phyloP scores from a whole-genome alignment of 1,139 yeast species.

The Yamadazyma kanchanaburiensis region DNA sequence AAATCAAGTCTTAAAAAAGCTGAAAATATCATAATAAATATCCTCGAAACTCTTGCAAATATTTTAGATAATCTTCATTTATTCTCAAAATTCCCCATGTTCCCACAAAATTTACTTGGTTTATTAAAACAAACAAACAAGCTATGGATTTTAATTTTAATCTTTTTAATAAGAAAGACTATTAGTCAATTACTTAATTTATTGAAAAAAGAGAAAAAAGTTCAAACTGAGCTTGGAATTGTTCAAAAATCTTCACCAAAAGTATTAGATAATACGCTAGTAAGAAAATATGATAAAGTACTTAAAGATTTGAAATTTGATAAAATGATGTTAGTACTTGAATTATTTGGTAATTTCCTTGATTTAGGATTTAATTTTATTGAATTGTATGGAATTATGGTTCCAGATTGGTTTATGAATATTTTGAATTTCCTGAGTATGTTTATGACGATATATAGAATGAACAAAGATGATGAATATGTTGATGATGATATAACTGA shows the following conservation, averaged over 20 bases:
- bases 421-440: slow-evolving; percentile 42
- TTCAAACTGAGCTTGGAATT: slow-evolving; percentile 34
- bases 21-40: slow-evolving; percentile 28
- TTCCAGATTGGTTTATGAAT: slow-evolving; percentile 46
- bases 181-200: slow-evolving; percentile 42
- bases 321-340: slow-evolving; percentile 41
- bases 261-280: slow-evolving; percentile 24
- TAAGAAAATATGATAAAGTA: slow-evolving; percentile 38
- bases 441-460: slow-evolving; percentile 49
- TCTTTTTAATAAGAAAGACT: slow-evolving; percentile 43
- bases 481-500: slow-evolving; percentile 46
- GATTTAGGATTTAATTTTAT: slow-evolving; percentile 42
- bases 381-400: slow-evolving; percentile 33
- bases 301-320: slow-evolving; percentile 44
- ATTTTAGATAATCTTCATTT: slow-evolving; percentile 44
- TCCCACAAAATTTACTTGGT: slow-evolving; percentile 30
- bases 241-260: slow-evolving; percentile 22
- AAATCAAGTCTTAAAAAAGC: slow-evolving; percentile 20
- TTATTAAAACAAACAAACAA: slow-evolving; percentile 44
- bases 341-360: slow-evolving; percentile 41
- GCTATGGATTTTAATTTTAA: slow-evolving; percentile 42
- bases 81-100: slow-evolving; percentile 42
- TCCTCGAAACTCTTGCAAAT: slow-evolving; percentile 38
- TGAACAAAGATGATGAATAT: slow-evolving; percentile 51
- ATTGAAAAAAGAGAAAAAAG: slow-evolving; percentile 36